A percentile compares a stretch with the other conserved stretches of the same genome.
Evolutionary conservation across 1,139 yeast genomes (phyloP).

Genomic region (Diutina mesorugosa): DNA sequence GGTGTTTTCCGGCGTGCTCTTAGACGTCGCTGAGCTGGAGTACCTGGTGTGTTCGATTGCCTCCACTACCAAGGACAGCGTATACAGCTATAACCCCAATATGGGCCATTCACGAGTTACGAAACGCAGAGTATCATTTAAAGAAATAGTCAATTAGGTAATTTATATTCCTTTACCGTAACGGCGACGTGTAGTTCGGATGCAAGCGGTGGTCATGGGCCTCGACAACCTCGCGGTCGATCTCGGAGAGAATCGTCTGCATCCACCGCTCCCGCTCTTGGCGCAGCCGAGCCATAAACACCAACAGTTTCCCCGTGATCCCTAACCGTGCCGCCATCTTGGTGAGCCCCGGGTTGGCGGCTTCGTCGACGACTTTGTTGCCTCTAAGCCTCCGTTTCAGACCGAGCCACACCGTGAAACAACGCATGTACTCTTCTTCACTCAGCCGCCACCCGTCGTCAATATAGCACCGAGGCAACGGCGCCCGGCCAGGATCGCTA

Average conservation of each 20-base stretch:
- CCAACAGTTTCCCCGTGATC: conserved; percentile 52
- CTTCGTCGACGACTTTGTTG: neutral
- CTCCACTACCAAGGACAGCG: neutral
- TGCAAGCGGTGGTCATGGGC: neutral
- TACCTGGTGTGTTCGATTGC: neutral
- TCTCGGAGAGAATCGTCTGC: conserved; percentile 43
- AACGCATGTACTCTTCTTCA: conserved; percentile 60
- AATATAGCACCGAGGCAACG: conserved; percentile 57
- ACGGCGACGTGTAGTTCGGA: neutral
- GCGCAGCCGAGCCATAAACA: conserved; percentile 70
- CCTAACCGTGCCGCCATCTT: conserved; percentile 44
- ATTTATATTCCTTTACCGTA: neutral
- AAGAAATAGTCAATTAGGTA: neutral
- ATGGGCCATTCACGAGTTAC: neutral
- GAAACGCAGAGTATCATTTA: neutral
- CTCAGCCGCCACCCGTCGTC: conserved; percentile 72
- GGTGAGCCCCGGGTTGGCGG: conserved; percentile 28
- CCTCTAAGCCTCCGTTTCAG: conserved; percentile 32
- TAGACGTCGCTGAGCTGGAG: neutral
- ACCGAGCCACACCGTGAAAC: conserved; percentile 82
- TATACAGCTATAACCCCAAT: neutral
- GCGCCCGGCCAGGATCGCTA: conserved; percentile 37
- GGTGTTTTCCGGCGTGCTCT: neutral
- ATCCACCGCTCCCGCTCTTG: conserved; percentile 86
- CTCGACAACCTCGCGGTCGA: conserved; percentile 30